Percentiles rank a stretch among this genome's conserved stretches.
phyloP scores from a whole-genome alignment of 1,284 basidiomycete species.

The Heliocybe sulcata region DNA sequence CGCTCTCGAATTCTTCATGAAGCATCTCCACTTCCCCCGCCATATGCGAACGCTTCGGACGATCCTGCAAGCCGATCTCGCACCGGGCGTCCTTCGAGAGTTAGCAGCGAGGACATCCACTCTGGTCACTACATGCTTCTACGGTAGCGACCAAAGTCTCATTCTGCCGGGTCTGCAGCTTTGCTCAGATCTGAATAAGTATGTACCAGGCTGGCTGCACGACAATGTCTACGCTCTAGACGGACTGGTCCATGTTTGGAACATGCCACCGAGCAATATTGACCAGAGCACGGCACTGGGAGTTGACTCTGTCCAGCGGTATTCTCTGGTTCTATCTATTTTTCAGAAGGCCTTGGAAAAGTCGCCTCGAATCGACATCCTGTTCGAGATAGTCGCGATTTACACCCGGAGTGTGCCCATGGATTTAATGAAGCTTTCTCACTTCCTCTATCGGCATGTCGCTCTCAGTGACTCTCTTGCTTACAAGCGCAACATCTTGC shows the following conservation, averaged over 20 bases:
- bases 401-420: constrained; percentile 81
- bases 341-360: constrained; percentile 70
- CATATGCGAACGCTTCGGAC: constrained; percentile 78
- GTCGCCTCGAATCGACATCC: constrained; percentile 73
- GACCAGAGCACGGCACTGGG: constrained; percentile 40
- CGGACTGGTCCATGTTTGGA: constrained; percentile 70
- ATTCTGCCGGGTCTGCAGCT: constrained; percentile 69
- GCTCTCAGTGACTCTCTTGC: constrained; percentile 55
- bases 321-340: constrained; percentile 66
- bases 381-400: constrained; percentile 84
- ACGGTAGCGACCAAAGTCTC: constrained; percentile 44
- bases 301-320: constrained; percentile 54
- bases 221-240: constrained; percentile 62
- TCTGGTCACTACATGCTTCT: constrained; percentile 57
- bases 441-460: constrained; percentile 87
- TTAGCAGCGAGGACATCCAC: constrained; percentile 57
- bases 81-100: constrained; percentile 72
- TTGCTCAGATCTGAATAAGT: constrained; percentile 67
- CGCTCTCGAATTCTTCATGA: constrained; percentile 81
- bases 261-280: constrained; percentile 39
- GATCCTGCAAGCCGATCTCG: constrained; percentile 72
- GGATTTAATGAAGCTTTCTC: constrained; percentile 77
- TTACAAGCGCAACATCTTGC: constrained; percentile 80
- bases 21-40: constrained; percentile 66
- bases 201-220: constrained; percentile 70